Conservation (phyloP, 805 yeast genomes). For the Candida germanica region DNA sequence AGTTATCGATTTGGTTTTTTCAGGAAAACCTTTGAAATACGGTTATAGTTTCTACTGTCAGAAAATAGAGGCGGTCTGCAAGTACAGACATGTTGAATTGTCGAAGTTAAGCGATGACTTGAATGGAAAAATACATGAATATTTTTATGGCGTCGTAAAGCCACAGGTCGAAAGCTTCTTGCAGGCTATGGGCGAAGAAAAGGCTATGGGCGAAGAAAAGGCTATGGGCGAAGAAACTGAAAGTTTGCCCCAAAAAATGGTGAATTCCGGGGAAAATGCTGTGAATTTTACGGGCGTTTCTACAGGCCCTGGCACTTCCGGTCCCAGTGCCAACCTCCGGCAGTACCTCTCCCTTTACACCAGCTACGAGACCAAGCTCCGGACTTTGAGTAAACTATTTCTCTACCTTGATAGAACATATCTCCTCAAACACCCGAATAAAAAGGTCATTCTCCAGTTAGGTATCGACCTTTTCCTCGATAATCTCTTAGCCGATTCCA, state of each 20-base stretch:
- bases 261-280: too few relatives aligned
- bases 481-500: slow-evolving; percentile 9
- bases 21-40: slow-evolving; percentile 12
- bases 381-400: slow-evolving; percentile 26
- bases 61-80: slow-evolving; percentile 31
- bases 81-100: slow-evolving; percentile 31
- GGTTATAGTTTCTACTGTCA: slow-evolving; percentile 25
- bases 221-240: too few relatives aligned
- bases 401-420: slow-evolving; percentile 36
- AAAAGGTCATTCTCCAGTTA: slow-evolving; percentile 21
- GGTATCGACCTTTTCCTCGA: slow-evolving; percentile 23
- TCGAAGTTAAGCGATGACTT: slow-evolving; percentile 21
- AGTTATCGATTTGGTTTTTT: slow-evolving; percentile 19
- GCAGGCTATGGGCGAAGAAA: too few relatives aligned
- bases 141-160: slow-evolving; percentile 13
- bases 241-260: not conserved
- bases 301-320: too few relatives aligned
- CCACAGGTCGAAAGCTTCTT: slow-evolving; percentile 5
- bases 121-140: slow-evolving; percentile 16
- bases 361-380: slow-evolving; percentile 24
- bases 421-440: slow-evolving; percentile 29
- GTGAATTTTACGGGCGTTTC: too few relatives aligned
- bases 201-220: too few relatives aligned
- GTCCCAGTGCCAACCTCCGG: not conserved
- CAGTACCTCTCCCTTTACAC: slow-evolving; percentile 6